Evolutionary conservation across 2,329 filamentous ascomycete genomes (phyloP).

Genomic region (Atkinsonella texensis): DNA sequence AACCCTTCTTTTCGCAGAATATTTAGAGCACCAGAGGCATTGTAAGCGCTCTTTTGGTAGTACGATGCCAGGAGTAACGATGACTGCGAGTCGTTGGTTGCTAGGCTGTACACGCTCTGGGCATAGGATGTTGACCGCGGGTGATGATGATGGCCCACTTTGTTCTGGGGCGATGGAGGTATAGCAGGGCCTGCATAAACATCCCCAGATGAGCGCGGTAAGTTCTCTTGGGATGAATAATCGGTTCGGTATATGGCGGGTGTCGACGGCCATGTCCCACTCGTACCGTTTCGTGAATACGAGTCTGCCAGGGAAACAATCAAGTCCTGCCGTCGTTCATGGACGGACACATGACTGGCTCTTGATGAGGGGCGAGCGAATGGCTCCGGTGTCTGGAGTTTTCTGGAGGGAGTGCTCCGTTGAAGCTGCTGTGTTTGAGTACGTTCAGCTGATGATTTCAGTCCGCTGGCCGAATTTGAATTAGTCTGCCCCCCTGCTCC

Average conservation of each 20-base stretch:
- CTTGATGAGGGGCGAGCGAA: constrained; percentile 30
- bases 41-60: constrained; percentile 35
- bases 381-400: constrained; percentile 15
- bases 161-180: constrained; percentile 12
- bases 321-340: constrained; percentile 40
- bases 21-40: constrained; percentile 34
- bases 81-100: constrained; percentile 41
- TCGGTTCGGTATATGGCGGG: constrained; percentile 22
- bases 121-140: constrained; percentile 21
- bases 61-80: constrained; percentile 40
- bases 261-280: constrained; percentile 32
- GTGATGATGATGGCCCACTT: constrained; percentile 9
- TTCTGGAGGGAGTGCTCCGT: neutral
- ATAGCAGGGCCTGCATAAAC: constrained; percentile 8
- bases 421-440: constrained; percentile 4
- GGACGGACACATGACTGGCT: constrained; percentile 37
- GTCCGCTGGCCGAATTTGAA: constrained; percentile 1
- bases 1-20: constrained; percentile 39
- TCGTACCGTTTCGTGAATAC: constrained; percentile 37
- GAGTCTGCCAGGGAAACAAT: constrained; percentile 44
- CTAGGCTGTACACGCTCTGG: constrained; percentile 49
- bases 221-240: constrained; percentile 12
- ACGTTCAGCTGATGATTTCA: constrained; percentile 6
- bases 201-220: constrained; percentile 10
- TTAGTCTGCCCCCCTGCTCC: constrained; percentile 5